Evolutionary conservation across 164 flowering plant genomes (phyloP).

Genomic region (Magnolia changhungtana): DNA sequence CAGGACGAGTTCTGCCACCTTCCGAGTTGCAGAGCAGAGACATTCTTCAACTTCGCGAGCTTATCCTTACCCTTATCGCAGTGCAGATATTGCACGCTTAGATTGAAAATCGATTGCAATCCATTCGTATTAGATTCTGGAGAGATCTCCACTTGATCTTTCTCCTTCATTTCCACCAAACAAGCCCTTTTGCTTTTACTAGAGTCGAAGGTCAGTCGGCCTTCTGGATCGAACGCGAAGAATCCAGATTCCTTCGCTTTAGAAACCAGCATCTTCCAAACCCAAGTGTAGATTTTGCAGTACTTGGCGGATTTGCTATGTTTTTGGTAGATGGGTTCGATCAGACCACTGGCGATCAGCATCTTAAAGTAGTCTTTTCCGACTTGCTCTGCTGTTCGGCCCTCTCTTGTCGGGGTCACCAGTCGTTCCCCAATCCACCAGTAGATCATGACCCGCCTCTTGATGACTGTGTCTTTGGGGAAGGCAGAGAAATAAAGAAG

Average conservation of each 20-base stretch:
- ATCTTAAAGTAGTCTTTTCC: slow-evolving; percentile 12
- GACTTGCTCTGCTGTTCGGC: slow-evolving; percentile 12
- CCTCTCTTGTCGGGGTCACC: background rate
- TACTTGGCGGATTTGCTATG: background rate
- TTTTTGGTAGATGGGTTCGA: slow-evolving; percentile 24
- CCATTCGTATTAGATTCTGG: background rate
- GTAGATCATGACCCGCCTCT: slow-evolving; percentile 29
- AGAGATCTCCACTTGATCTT: background rate
- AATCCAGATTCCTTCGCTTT: slow-evolving; percentile 13
- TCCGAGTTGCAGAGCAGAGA: slow-evolving; percentile 34
- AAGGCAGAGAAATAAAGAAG: slow-evolving; percentile 35
- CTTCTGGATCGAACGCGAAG: slow-evolving; percentile 14
- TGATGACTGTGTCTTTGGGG: slow-evolving; percentile 26
- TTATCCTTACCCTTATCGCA: background rate
- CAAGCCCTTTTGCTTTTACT: background rate
- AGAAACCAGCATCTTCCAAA: slow-evolving; percentile 15
- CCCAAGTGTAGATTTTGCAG: slow-evolving; percentile 25
- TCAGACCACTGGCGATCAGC: slow-evolving; percentile 14
- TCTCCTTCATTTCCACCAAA: background rate
- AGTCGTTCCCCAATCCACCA: slow-evolving; percentile 49
- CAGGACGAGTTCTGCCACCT: slow-evolving; percentile 25
- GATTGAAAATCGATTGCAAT: slow-evolving; percentile 22
- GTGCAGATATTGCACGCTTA: slow-evolving; percentile 16
- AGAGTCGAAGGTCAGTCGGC: background rate
- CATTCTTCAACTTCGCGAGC: slow-evolving; percentile 17